phyloP scores from a whole-genome alignment of 495 filamentous ascomycete genomes.

The Lasiosphaeria ovina region DNA sequence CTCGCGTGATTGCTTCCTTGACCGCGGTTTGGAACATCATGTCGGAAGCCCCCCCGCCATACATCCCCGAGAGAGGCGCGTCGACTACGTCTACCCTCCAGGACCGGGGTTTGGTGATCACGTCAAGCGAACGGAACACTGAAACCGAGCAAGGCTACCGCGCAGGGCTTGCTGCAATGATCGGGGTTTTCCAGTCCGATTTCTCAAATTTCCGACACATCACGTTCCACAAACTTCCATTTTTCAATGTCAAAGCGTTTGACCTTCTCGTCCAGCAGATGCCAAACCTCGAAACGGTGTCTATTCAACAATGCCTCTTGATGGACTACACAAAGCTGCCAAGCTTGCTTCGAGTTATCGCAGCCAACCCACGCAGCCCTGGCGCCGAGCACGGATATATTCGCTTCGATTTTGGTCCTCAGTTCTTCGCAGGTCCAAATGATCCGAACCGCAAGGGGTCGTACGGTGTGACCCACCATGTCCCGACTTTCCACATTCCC shows the following conservation, averaged over 20 bases:
- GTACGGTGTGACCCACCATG: slow-evolving; percentile 27
- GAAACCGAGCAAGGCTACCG: neutral
- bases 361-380: neutral
- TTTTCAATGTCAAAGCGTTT: slow-evolving; percentile 14
- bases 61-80: no score
- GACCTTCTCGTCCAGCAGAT: slow-evolving; percentile 23
- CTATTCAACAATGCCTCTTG: slow-evolving; percentile 24
- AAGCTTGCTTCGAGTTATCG: slow-evolving; percentile 16
- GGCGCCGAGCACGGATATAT: slow-evolving; percentile 8
- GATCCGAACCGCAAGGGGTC: slow-evolving; percentile 11
- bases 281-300: slow-evolving; percentile 24
- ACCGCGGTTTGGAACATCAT: no score
- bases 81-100: no score
- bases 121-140: neutral
- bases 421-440: slow-evolving; percentile 23
- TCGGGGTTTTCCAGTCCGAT: no score
- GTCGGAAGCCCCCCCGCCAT: no score
- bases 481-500: slow-evolving; percentile 24
- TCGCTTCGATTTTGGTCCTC: slow-evolving; percentile 24
- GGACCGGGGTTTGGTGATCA: no score
- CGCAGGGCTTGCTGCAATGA: no score
- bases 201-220: slow-evolving; percentile 18
- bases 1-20: no score
- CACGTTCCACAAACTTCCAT: slow-evolving; percentile 24
- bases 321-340: slow-evolving; percentile 28